These are phyloP conservation scores for Mycena maculata DNA, from an alignment of 768 basidiomycete species.

Conservation along the genomic window DNA sequence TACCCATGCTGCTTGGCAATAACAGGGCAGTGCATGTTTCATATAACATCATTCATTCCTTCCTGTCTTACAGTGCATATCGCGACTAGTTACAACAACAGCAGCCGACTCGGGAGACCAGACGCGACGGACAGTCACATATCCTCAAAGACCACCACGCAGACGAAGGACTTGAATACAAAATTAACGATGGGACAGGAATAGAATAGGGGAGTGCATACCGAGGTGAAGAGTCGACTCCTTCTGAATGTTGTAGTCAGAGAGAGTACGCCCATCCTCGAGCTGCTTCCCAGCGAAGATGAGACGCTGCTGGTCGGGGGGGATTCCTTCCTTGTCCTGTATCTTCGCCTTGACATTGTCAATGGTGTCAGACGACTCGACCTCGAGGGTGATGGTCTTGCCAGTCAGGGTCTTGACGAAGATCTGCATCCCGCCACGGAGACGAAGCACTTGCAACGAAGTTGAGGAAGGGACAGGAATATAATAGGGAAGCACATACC, in stretches of 20 bases:
- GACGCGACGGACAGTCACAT: not conserved
- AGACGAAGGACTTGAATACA: conserved; percentile 51
- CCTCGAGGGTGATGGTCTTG: conserved; percentile 37
- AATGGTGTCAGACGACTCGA: conserved; percentile 35
- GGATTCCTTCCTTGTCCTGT: conserved; percentile 36
- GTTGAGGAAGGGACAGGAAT: not conserved
- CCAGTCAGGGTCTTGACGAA: conserved; percentile 35
- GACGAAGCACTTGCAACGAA: conserved; percentile 23
- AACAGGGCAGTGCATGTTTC: conserved; percentile 24
- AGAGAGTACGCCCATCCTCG: conserved; percentile 70
- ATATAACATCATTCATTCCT: conserved; percentile 28
- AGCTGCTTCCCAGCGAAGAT: conserved; percentile 73
- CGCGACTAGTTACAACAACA: conserved; percentile 17
- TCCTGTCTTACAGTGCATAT: not conserved
- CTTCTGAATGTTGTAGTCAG: conserved; percentile 76
- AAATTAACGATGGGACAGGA: conserved; percentile 23
- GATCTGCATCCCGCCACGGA: conserved; percentile 36
- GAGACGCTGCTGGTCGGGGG: conserved; percentile 49
- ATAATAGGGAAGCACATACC: not conserved
- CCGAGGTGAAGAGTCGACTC: conserved; percentile 73
- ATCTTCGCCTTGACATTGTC: conserved; percentile 37
- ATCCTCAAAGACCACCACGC: conserved; percentile 51
- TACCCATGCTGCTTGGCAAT: not conserved
- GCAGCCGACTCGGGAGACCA: no score
- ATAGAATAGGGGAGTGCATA: conserved; percentile 37